phyloP scores from a whole-genome alignment of 768 basidiomycete genomes.

The Kwoniella botswanensis region DNA sequence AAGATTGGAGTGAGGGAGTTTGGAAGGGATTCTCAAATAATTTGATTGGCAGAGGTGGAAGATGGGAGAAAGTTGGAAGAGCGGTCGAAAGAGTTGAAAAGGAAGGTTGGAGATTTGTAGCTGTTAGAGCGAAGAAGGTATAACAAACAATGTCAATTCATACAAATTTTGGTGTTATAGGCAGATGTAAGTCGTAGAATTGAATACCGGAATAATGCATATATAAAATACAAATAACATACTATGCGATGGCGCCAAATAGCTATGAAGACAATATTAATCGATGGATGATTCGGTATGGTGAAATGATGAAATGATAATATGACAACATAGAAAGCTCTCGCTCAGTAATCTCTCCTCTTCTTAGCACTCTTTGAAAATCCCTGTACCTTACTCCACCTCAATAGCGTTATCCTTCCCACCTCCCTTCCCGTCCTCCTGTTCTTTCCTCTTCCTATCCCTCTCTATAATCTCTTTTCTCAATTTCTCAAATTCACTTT shows the following conservation, averaged over 20 bases:
- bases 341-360: too few species aligned
- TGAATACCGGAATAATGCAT: neutral
- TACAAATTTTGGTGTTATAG: too few species aligned
- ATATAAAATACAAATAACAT: neutral
- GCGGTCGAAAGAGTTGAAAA: constrained; percentile 19
- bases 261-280: too few species aligned
- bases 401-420: constrained; percentile 43
- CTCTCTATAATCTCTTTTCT: constrained; percentile 45
- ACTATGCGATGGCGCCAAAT: neutral
- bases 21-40: constrained; percentile 35
- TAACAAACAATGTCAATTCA: too few species aligned
- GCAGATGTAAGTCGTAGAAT: neutral
- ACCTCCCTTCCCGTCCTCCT: constrained; percentile 26
- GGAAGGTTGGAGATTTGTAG: constrained; percentile 45
- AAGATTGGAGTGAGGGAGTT: constrained; percentile 49
- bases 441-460: constrained; percentile 33
- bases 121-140: constrained; percentile 33
- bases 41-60: constrained; percentile 26
- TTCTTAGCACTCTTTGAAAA: too few species aligned
- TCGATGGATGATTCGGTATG: neutral
- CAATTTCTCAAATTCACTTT: constrained; percentile 46
- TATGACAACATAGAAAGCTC: neutral
- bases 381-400: constrained; percentile 30
- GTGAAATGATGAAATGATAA: neutral
- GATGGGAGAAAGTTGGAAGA: constrained; percentile 32